phyloP scores from a whole-genome alignment of 2,329 filamentous ascomycete genomes.

The Trichophyton verrucosum region DNA sequence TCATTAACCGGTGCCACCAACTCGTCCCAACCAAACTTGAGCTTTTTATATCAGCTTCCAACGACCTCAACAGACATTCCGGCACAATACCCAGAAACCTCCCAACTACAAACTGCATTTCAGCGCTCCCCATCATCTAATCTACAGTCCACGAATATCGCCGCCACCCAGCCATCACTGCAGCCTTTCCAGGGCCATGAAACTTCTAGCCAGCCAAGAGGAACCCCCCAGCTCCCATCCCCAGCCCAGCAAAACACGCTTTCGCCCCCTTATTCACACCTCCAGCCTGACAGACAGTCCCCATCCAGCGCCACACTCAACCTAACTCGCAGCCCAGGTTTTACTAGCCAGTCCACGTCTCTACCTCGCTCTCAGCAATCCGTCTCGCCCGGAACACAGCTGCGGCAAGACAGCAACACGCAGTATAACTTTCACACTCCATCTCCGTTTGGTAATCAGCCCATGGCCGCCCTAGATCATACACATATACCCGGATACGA shows the following conservation, averaged over 20 bases:
- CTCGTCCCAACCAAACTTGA: constrained; percentile 70
- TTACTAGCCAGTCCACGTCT: neutral
- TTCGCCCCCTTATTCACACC: constrained; percentile 77
- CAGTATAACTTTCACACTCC: neutral
- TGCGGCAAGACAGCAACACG: neutral
- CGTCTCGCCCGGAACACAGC: neutral
- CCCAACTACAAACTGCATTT: neutral
- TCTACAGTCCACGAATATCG: neutral
- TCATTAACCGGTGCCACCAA: constrained; percentile 80
- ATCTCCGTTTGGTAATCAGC: neutral
- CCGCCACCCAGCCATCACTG: neutral
- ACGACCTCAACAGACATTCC: constrained; percentile 20
- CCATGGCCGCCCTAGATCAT: neutral
- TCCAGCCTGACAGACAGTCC: constrained; percentile 72
- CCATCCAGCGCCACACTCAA: constrained; percentile 43
- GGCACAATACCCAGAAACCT: constrained; percentile 7
- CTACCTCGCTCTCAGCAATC: neutral
- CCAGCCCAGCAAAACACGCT: constrained; percentile 54
- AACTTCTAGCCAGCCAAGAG: constrained; percentile 25
- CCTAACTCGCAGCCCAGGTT: neutral
- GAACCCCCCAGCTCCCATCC: constrained; percentile 22
- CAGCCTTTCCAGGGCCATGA: neutral
- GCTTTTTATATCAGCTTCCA: constrained; percentile 60
- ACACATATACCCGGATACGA: neutral
- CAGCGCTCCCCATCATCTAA: neutral